Evolutionary conservation across 805 yeast genomes (phyloP), one percentile per base, ranked within the genome.

Genomic region (Candida montana): DNA sequence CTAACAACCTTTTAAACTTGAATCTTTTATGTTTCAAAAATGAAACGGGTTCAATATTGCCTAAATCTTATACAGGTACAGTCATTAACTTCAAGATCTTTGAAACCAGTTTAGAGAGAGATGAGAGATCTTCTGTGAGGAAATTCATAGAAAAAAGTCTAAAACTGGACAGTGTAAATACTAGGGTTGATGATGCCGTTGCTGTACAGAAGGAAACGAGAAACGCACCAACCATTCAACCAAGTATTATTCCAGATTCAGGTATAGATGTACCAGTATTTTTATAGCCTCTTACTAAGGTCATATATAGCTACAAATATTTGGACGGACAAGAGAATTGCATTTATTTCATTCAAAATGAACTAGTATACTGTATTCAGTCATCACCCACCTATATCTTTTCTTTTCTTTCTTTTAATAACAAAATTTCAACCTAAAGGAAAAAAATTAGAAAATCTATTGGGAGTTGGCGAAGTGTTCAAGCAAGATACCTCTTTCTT

Each of bases 391-490:
- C 21, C 24, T 11, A 8, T 26, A 21, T 8, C 29, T 26, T 26
- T 26, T 13, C 11, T 11, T 26, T 11, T 23, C 10, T 23, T 13
- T 26, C 21, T 33, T 30, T 30, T 26, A 12, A 26, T 12, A 17
- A 39, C 27, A 30, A n/a, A 26, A 26, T 26, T 26, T 26, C 29
- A 26, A 26, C 12, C n/a, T 21, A 23, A 31, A 11, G 17, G 12
- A 27, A 7, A 21, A n/a, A 13, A 17, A 18, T 23, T 24, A 24
- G 21, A 27, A 4, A 12, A 67, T 62, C 75, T 83, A 81, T 74
- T 86, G 89, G 69, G 84, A 84, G 71, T 84, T 85, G 64, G 95
- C 81, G 75, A 91, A 88, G 82, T 88, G 90, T 75, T 89, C 95
- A 73, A 93, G 81, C 71, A 93, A 82, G 75, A 87, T 83, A 79